Base-by-base conservation (phyloP, 345 rosid species). In the Hibiscus tridactylites region DNA sequence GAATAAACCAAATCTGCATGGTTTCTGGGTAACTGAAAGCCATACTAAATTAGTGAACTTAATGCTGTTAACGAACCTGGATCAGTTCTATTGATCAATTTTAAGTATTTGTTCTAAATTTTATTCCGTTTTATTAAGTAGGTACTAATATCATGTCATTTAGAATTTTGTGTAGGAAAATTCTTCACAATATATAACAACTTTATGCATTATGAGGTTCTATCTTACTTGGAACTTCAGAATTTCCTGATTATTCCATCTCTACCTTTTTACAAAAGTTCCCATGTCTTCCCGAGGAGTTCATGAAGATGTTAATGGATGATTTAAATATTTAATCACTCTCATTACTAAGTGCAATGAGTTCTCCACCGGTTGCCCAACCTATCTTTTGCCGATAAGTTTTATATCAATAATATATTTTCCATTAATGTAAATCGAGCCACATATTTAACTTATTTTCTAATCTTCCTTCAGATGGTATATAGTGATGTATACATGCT, bases 401-500 rank as follows among this genome's bases (percentile, higher is more conserved):
- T 10, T 33, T 16, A 26, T 9, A 62, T 37, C 9, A 39, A 39
- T 62, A 4, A 24, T 65, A 24, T 46, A 5, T 24, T 65, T 39
- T 65, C 68, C 9, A 39, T 65, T 42, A 21, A 16, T 26, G 3
- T 46, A 26, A 12, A 24, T 21, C 9, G 1, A 26, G 69, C 52
- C 69, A 10, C 26, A 15, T 28, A 12, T 47, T 66, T 15, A 46
- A 66, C 56, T 6, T 47, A 8, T 47, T 66, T 46, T 28, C 24
- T 67, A 16, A 7, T 67, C 29, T 66, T 67, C 29, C 80, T 42
- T 65, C 88, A 94, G 98, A 90, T 94, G n/a, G 98, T 94, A 28
- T 95, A 78, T 72, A 79, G 80, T 71, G 92, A 90, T 74, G 97
- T 95, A 5, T 86, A 88, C 87, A 87, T 89, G 99, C 86, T 95